Conservation (phyloP, 805 yeast species). For the Clavispora vitiphila region DNA sequence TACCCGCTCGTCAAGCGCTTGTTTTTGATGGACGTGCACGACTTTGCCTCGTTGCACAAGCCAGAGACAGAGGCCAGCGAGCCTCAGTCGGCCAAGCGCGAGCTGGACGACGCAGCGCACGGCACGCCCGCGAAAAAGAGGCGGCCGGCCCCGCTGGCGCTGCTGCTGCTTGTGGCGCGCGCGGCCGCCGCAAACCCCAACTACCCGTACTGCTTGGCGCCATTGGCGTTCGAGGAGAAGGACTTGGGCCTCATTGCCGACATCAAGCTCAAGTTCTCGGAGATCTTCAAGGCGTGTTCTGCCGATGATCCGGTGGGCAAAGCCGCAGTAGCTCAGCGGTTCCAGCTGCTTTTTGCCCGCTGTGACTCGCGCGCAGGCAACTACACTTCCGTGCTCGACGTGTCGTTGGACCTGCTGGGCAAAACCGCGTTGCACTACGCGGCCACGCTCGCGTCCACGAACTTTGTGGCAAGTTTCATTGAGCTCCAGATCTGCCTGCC, state of each 20-base stretch:
- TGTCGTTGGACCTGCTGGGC: conserved; percentile 35
- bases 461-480: conserved; percentile 31
- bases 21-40: conserved; percentile 42
- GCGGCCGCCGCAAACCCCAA: conserved; percentile 31
- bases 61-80: too few species aligned
- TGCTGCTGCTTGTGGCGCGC: conserved; percentile 1
- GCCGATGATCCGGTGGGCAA: conserved; percentile 13
- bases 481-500: conserved; percentile 34
- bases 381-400: conserved; percentile 20
- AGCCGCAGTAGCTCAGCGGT: too few species aligned
- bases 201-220: conserved; percentile 46
- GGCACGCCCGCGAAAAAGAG: neutral
- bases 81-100: too few species aligned
- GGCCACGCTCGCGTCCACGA: conserved; percentile 33
- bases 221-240: conserved; percentile 28
- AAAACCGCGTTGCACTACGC: conserved; percentile 43
- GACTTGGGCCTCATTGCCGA: conserved; percentile 28
- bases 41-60: conserved; percentile 33
- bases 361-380: conserved; percentile 6
- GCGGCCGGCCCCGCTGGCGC: neutral
- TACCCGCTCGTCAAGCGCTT: conserved; percentile 33
- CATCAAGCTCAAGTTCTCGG: conserved; percentile 28
- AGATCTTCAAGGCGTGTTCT: conserved; percentile 28
- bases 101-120: conserved; percentile 3
- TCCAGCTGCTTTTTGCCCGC: conserved; percentile 19